phyloP scores from a whole-genome alignment of 345 rosid genomes.

The Nasturtium officinale region DNA sequence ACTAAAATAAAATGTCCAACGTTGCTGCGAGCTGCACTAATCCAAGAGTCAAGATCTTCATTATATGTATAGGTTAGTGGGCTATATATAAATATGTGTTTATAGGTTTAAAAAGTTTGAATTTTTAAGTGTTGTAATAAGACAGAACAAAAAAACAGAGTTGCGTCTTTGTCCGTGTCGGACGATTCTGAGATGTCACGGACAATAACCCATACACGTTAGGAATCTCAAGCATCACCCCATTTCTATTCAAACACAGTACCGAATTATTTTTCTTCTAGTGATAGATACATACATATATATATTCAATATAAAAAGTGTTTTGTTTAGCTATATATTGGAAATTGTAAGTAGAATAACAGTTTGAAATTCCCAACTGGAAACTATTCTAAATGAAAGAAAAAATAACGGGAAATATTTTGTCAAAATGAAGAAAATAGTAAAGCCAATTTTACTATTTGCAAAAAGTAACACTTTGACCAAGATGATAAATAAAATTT shows the following conservation, averaged over 20 bases:
- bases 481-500: neutral
- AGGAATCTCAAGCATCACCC: slow-evolving; percentile 35
- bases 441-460: slow-evolving; percentile 10
- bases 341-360: neutral
- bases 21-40: neutral
- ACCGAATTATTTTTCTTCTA: slow-evolving; percentile 28
- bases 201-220: slow-evolving; percentile 39
- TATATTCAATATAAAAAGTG: neutral
- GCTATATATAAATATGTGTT: neutral
- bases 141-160: slow-evolving; percentile 28
- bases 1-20: neutral
- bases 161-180: slow-evolving; percentile 38
- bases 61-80: neutral
- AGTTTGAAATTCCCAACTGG: neutral
- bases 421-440: slow-evolving; percentile 15
- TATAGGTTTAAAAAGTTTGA: slow-evolving; percentile 6
- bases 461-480: slow-evolving; percentile 30
- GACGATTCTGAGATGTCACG: slow-evolving; percentile 44
- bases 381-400: neutral
- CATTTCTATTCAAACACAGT: slow-evolving; percentile 31
- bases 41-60: neutral
- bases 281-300: neutral
- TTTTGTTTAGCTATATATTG: slow-evolving; percentile 15
- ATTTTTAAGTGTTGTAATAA: slow-evolving; percentile 15
- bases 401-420: neutral